Base-by-base conservation (phyloP, 768 basidiomycete genomes). In the Paxillus involutus region DNA sequence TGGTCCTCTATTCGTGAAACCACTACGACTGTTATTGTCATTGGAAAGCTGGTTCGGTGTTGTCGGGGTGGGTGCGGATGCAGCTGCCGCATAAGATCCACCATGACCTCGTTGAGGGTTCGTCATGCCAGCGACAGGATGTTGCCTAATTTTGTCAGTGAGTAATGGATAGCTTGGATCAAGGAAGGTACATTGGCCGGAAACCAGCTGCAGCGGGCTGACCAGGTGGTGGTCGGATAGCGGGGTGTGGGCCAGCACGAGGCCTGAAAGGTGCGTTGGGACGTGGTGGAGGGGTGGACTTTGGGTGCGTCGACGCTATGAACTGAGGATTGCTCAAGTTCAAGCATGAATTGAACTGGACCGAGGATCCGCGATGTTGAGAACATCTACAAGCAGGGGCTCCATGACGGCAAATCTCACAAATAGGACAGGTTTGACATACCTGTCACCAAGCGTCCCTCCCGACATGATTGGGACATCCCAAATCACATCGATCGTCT, bases 401-500 rank as follows among this genome's bases (percentile, higher is more conserved):
- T 40, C 32, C 12, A 47, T 32, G 10, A 10, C n/a, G 26, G 26
- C 26, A 17, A 24, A 2, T 19, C 43, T 5, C 9, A 11, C 19
- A 29, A n/a, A 44, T 10, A 11, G 30, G 12, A 29, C 4, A 16
- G 17, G 21, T 21, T 3, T 24, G 45, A 40, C 37, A 64, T 62
- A 93, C 90, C 94, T 79, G 63, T 91, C 91, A 3, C 86, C 85
- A 11, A 98, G 75, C 0, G 91, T 97, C 3, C 81, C 79, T 7
- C 97, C 97, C 19, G 93, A 86, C 84, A 99, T 91, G 73, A 99
- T 98, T 1, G 93, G 81, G 21, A 88, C 86, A 68, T 99, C 97
- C 91, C 97, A 98, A 0, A 96, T 81, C 19, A 98, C 89, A 68
- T 98, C 97, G 81, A 98, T 89, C 4, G 88, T 84, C 64, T 88